Base-by-base conservation (phyloP, 345 rosid genomes). In the Hirschfeldia incana region DNA sequence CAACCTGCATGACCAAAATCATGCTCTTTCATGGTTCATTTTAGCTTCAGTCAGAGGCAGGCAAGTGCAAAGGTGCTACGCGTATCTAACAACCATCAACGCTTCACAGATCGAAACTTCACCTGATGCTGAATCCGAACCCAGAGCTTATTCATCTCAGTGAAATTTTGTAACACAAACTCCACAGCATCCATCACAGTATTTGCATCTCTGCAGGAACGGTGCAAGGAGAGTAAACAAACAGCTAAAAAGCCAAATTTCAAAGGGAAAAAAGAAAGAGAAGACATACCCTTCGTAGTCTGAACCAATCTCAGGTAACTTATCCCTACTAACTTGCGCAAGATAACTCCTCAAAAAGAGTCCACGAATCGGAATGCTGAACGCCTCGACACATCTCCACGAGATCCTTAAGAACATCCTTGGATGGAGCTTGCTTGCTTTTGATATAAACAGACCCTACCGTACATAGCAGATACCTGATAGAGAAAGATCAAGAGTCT, bases 101-200 rank as follows among this genome's bases (percentile, higher is more conserved):
- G 30, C 70, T 60, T 62, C 4, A 75, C 30, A 73, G 67, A 67
- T 42, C 16, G 68, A 84, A 81, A 84, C 76, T 75, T 81, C 86
- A 92, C 98, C 98, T 94, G 97, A 81, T 87, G 87, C 84, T 90
- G 94, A 79, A 90, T 78, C 77, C 96, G 94, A 83, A 94, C 96
- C 97, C 97, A 94, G 66, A 94, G 94, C 87, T 90, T 92, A 84
- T 94, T 92, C 96, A 94, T 94, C 86, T 94, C 97, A 2, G 94
- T 87, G 70, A 94, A 92, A 83, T 94, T 94, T 80, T 94, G 96
- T 58, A 94, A 88, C 83, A 94, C 94, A 85, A 94, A 94, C 76
- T 92, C 98, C 63, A 94, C 93, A 79, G 98, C 92, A 83, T 91
- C 96, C 84, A 80, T 79, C 74, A 90, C 89, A 13, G 91, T 89